Evolutionary conservation across 2,329 filamentous ascomycete genomes (phyloP), one percentile per base, ranked within the genome.

Genomic region (Diplodia sapinea): DNA sequence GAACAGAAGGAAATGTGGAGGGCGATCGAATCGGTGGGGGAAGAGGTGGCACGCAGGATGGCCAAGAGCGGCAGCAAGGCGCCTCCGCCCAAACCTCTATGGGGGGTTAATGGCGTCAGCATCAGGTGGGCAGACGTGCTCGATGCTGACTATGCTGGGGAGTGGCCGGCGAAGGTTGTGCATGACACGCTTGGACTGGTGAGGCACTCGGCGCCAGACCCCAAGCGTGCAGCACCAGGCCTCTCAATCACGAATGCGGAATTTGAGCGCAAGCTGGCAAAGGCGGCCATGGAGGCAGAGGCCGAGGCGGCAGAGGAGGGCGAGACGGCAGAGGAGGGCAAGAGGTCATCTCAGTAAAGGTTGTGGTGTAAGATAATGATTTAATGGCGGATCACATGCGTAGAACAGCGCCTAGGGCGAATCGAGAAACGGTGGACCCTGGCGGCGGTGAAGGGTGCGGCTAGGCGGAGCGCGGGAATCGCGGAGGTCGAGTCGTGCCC

Each of bases 121-220:
- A 71, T 79, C 29, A 68, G 71, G 29, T 80, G 78, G 78, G 73
- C 73, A 6, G 74, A 80, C 54, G 64, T 77, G 13, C 67, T 71
- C 26, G 77, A 80, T 64, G 75, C 74, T 13, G 68, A 76, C 23
- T 76, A 74, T 33, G 72, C 68, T 23, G 31, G 55, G 31, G 36
- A 38, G 3, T 73, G 73, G 72, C 73, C 71, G 8, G 36, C 62
- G 17, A 59, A 57, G 17, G 68, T 74, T n/a, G 38, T 47, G 55
- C 73, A 73, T 43, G 68, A 68, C 11, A 9, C 1, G 20, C 66
- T 72, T 47, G 69, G 67, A n/a, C n/a, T 23, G 23, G n/a, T 59
- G 23, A 62, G 56, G 31, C 66, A 67, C 20, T 36, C 29, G 4
- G 36, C 65, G 20, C 65, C 65, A 47, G 36, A 33, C 31, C 31